Conservation (phyloP, 805 yeast genomes). For the Priceomyces carsonii region DNA sequence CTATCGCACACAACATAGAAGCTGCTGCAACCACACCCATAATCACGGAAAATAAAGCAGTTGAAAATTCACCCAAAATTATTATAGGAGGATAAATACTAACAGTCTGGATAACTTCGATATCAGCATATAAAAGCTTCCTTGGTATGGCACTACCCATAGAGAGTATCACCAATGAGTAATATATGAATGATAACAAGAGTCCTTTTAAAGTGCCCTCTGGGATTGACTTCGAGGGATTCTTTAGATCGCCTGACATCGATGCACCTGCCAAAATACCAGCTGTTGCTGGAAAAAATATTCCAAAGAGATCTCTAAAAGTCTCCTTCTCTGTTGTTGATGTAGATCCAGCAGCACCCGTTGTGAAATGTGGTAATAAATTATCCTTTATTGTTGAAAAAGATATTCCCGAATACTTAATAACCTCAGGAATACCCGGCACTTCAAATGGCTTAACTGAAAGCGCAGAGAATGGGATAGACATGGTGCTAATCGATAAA, state of each 20-base stretch:
- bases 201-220: slow-evolving; percentile 90
- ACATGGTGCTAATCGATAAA: slow-evolving; percentile 67
- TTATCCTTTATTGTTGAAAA: slow-evolving; percentile 68
- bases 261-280: slow-evolving; percentile 99
- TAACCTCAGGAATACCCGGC: slow-evolving; percentile 35
- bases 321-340: slow-evolving; percentile 57
- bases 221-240: slow-evolving; percentile 89
- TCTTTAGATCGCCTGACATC: slow-evolving; percentile 90
- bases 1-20: slow-evolving; percentile 84
- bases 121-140: slow-evolving; percentile 70
- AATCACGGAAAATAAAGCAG: slow-evolving; percentile 87
- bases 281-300: slow-evolving; percentile 97
- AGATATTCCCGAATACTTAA: slow-evolving; percentile 69
- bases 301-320: slow-evolving; percentile 85
- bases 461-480: slow-evolving; percentile 78
- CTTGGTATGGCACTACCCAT: slow-evolving; percentile 84
- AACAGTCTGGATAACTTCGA: slow-evolving; percentile 82
- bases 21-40: slow-evolving; percentile 98
- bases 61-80: slow-evolving; percentile 86
- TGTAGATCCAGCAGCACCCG: slow-evolving; percentile 91
- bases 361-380: slow-evolving; percentile 76
- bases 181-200: slow-evolving; percentile 71
- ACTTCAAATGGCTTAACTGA: slow-evolving; percentile 58
- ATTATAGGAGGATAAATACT: slow-evolving; percentile 68
- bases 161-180: slow-evolving; percentile 76